Percentiles rank a stretch among this genome's conserved stretches.
phyloP scores from a whole-genome alignment of 2,329 filamentous ascomycete genomes.

The Talaromyces islandicus region DNA sequence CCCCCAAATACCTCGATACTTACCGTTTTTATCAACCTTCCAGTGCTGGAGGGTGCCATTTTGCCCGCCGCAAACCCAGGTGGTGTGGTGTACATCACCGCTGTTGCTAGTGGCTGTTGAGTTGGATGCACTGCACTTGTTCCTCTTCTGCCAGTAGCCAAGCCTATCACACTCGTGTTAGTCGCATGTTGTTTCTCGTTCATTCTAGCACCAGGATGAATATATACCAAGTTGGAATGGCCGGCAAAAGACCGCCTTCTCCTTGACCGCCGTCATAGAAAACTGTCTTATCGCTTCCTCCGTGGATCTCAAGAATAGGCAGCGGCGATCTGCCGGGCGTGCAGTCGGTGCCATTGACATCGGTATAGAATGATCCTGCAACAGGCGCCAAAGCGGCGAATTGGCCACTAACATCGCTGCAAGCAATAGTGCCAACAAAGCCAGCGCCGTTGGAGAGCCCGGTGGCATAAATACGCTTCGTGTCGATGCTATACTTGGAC shows the following conservation, averaged over 20 bases:
- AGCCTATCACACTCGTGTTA: slow-evolving; percentile 2
- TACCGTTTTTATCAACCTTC: slow-evolving; percentile 40
- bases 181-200: not conserved
- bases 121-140: slow-evolving; percentile 29
- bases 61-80: slow-evolving; percentile 36
- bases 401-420: slow-evolving; percentile 32
- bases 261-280: slow-evolving; percentile 40
- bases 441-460: slow-evolving; percentile 46
- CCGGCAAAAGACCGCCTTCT: slow-evolving; percentile 38
- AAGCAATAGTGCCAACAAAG: slow-evolving; percentile 44
- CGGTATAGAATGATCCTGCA: slow-evolving; percentile 44
- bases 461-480: slow-evolving; percentile 40
- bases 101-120: slow-evolving; percentile 28
- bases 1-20: slow-evolving; percentile 7
- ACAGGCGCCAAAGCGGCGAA: slow-evolving; percentile 44
- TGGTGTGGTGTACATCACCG: slow-evolving; percentile 39
- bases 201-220: slow-evolving; percentile 15
- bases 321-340: slow-evolving; percentile 30
- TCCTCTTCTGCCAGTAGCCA: slow-evolving; percentile 37
- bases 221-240: slow-evolving; percentile 40
- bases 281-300: slow-evolving; percentile 43
- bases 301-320: slow-evolving; percentile 48
- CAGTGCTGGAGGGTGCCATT: slow-evolving; percentile 39
- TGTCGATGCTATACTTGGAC: slow-evolving; percentile 39
- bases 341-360: slow-evolving; percentile 29